phyloP scores from a whole-genome alignment of 1,139 yeast genomes.

The Suhomyces panamericanus region DNA sequence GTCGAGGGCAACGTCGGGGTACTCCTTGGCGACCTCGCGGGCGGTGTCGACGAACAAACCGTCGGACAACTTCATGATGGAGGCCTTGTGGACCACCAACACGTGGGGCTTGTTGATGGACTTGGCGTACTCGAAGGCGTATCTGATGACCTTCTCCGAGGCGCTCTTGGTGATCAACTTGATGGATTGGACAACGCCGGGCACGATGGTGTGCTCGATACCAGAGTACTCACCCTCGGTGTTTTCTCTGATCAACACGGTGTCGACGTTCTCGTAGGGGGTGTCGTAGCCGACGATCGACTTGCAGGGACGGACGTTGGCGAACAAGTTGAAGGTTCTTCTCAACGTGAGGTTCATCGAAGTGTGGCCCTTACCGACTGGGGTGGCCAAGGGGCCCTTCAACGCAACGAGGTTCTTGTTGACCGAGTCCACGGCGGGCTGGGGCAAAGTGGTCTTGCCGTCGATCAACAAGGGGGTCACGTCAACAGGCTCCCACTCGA shows the following conservation, averaged over 20 bases:
- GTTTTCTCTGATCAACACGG: slow-evolving; percentile 96
- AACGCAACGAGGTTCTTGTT: slow-evolving; percentile 91
- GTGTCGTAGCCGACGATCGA: slow-evolving; percentile 92
- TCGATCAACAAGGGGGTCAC: slow-evolving; percentile 91
- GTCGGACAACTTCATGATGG: slow-evolving; percentile 96
- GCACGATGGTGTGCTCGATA: slow-evolving; percentile 95
- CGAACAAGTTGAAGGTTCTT: slow-evolving; percentile 93
- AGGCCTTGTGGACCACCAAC: slow-evolving; percentile 95
- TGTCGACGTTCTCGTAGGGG: slow-evolving; percentile 90
- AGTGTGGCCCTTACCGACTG: slow-evolving; percentile 98
- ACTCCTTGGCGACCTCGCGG: slow-evolving; percentile 83
- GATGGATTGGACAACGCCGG: slow-evolving; percentile 98
- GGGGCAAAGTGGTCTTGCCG: slow-evolving; percentile 93
- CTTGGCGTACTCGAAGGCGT: slow-evolving; percentile 95
- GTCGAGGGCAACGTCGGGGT: slow-evolving; percentile 82
- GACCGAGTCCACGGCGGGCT: slow-evolving; percentile 87
- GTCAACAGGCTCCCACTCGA: slow-evolving; percentile 96
- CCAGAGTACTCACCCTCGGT: slow-evolving; percentile 99
- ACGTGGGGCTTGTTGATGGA: slow-evolving; percentile 87
- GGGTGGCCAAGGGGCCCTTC: slow-evolving; percentile 98
- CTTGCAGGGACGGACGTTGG: slow-evolving; percentile 97
- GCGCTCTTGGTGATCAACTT: slow-evolving; percentile 96
- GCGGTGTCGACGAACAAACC: slow-evolving; percentile 95
- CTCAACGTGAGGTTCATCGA: slow-evolving; percentile 96
- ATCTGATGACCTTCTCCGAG: slow-evolving; percentile 92